Evolutionary conservation across 2,329 filamentous ascomycete genomes (phyloP), one percentile per base, ranked within the genome.

Genomic region (Alternaria novae-zelandiae): DNA sequence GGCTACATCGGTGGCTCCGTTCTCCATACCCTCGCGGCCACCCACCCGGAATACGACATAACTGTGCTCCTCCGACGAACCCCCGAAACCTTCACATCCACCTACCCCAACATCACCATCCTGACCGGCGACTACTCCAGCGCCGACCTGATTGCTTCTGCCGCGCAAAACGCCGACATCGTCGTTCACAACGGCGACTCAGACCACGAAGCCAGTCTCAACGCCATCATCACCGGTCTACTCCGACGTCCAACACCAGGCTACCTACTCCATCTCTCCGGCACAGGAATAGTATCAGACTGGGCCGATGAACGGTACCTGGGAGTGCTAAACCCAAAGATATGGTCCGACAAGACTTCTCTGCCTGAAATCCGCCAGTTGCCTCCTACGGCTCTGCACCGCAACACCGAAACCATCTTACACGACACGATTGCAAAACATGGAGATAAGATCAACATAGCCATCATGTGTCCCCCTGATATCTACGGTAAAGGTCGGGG

Each of bases 371-470:
- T 91, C 43, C 75, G 85, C 2, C 81, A 71, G 13, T 73, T 91
- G 0, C 88, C 88, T 0, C 85, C 87, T 67, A 71, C 78, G 1
- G 88, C 84, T 6, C 76, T 84, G 20, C 91, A 94, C 79, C 86
- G 89, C 13, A 82, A 88, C 71, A 86, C 92, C 2, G 91, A 94
- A 76, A 86, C 87, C 73, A 83, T 92, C n/a, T 86, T 93, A 9
- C 80, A 90, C 1, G 76, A 75, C 0, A 81, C 83, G 0, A 82
- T 82, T 0, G 76, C 78, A 0, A 77, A 28, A 66, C 79, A 68
- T 74, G 73, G 23, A 74, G 74, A 81, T 26, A 78, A 74, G 0
- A 80, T 89, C 7, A 70, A 73, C 3, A 71, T 78, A 3, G 78
- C 78, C 0, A 84, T 91, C 26, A 82, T 91, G 6, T 90, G 87